Evolutionary conservation across 2,329 filamentous ascomycete species (phyloP), one percentile per base, ranked within the genome.

Genomic region (Alternaria consortialis): DNA sequence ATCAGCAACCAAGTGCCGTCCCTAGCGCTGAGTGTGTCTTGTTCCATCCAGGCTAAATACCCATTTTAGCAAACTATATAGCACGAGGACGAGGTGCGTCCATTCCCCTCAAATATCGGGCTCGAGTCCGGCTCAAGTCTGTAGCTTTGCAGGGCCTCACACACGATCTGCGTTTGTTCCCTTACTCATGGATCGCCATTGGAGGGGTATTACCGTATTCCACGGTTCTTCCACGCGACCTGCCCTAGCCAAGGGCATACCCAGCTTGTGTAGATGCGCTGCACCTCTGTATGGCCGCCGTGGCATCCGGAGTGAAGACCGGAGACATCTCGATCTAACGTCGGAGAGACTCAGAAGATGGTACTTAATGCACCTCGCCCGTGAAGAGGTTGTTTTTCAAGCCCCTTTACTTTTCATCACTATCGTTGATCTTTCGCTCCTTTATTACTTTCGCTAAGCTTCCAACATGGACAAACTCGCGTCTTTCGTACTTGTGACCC

Each of bases 41-140:
- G 29, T 46, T n/a, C 15, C 11, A 52, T 56, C 46, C 36, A 57
- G 46, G 40, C 40, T 56, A 60, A 56, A 56, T 56, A 13, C 57
- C n/a, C 13, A 40, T 11, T 56, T 37, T 25, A 59, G 29, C 46
- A 34, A 17, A 36, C 53, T 32, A 60, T 52, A 44, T 32, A 44
- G 46, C 34, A 32, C 32, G 13, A 40, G 3, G 34, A 37, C 32
- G 25, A 31, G 34, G 20, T 47, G 58, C 58, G 44, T 52, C 53
- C 7, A 52, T n/a, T 60, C 27, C 47, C 40, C 27, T 60, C 53
- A 50, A 52, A 55, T 48, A 9, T 32, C 46, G 34, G 31, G 5
- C 37, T 17, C 37, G 9, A 39, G n/a, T 39, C 37, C 37, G 37
- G 17, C 37, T 57, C 47, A 31, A 34, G 34, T 27, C 12, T 25